Conservation (phyloP, 306 rosid genomes). For the Sphenostylis stenocarpa region DNA sequence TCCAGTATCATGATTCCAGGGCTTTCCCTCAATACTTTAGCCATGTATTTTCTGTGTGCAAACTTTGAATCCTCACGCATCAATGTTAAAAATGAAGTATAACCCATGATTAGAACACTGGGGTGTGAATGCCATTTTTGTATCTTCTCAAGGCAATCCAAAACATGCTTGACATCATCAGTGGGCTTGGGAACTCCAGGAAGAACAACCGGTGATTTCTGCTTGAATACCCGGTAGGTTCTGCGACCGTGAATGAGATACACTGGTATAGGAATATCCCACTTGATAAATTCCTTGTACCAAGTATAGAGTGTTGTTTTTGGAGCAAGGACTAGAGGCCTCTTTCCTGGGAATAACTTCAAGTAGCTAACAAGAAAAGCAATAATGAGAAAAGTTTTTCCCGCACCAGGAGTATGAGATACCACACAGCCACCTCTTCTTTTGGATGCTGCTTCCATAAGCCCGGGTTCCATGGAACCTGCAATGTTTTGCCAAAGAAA, state of each 20-base stretch:
- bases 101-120: conserved; percentile 94
- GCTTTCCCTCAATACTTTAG: conserved; percentile 83
- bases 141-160: conserved; percentile 88
- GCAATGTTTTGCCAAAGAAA: conserved; percentile 86
- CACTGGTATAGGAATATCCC: conserved; percentile 93
- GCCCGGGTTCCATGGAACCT: conserved; percentile 70
- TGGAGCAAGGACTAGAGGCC: conserved; percentile 92
- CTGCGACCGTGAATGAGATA: conserved; percentile 87
- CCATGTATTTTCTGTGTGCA: conserved; percentile 79
- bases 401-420: conserved; percentile 96
- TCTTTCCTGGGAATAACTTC: conserved; percentile 82
- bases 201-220: conserved; percentile 41
- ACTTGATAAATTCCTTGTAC: conserved; percentile 95
- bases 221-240: conserved; percentile 67
- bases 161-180: conserved; percentile 84
- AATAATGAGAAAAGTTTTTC: conserved; percentile 90
- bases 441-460: conserved; percentile 49
- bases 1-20: conserved; percentile 82
- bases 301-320: conserved; percentile 94
- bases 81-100: conserved; percentile 76
- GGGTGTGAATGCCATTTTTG: conserved; percentile 95
- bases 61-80: conserved; percentile 85
- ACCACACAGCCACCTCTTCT: conserved; percentile 86
- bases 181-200: conserved; percentile 79
- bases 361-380: conserved; percentile 91